These are phyloP conservation scores for Starmerella floris DNA, from an alignment of 805 yeast species.

Conservation along the genomic window DNA sequence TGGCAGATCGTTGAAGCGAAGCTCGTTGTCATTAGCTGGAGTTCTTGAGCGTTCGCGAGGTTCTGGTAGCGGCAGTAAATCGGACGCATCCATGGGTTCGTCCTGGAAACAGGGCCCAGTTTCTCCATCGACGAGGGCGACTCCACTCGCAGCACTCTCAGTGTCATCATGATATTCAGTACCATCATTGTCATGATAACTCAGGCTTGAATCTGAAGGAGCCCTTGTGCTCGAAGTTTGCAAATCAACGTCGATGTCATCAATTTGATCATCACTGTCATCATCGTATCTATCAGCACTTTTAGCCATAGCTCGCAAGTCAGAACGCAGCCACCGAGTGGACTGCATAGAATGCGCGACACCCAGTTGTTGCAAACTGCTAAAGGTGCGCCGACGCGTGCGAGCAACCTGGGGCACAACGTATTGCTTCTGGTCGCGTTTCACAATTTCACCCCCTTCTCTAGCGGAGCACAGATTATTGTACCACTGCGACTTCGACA, in stretches of 20 bases:
- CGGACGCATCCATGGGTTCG: conserved; percentile 19
- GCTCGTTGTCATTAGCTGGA: conserved; percentile 1
- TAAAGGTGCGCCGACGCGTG: conserved; percentile 31
- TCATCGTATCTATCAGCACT: conserved; percentile 19
- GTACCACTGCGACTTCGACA: conserved; percentile 82
- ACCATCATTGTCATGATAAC: neutral
- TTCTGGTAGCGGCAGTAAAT: neutral
- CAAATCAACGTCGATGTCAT: conserved; percentile 10
- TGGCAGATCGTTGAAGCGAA: conserved; percentile 74
- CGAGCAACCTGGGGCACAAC: conserved; percentile 18
- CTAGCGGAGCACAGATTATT: conserved; percentile 49
- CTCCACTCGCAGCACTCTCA: neutral
- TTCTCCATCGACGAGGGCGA: conserved; percentile 22
- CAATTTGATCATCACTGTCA: conserved; percentile 19
- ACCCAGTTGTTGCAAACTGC: conserved; percentile 63
- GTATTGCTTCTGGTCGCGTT: conserved; percentile 6
- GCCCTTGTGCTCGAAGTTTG: neutral
- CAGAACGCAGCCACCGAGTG: conserved; percentile 11
- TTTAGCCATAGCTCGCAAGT: conserved; percentile 4
- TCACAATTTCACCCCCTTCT: conserved; percentile 11
- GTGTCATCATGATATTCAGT: neutral
- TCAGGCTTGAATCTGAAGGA: too few relatives aligned
- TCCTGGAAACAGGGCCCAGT: conserved; percentile 20
- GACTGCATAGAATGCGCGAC: conserved; percentile 61
- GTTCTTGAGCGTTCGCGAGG: neutral